Conservation (phyloP, 164 flowering plant genomes). For the Chimonanthus salicifolius region DNA sequence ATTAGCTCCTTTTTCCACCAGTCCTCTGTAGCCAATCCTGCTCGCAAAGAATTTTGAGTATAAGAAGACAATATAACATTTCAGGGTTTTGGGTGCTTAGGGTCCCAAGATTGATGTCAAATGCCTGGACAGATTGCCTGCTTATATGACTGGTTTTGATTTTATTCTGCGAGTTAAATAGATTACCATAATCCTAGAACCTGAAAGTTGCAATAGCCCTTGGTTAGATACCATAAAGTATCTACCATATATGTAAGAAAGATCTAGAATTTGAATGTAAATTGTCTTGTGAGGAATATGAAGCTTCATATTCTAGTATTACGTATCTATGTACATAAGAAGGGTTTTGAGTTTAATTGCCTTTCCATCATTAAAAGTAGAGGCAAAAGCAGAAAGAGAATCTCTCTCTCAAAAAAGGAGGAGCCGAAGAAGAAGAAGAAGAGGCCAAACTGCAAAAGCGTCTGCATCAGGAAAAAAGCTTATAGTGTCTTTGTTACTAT, state of each 20-base stretch:
- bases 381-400: background rate
- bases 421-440: too few relatives aligned
- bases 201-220: background rate
- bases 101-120: background rate
- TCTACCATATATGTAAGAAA: background rate
- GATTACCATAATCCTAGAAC: background rate
- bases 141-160: background rate
- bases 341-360: background rate
- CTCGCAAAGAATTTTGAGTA: background rate
- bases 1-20: constrained; percentile 2
- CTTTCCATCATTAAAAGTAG: background rate
- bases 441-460: too few relatives aligned
- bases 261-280: background rate
- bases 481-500: background rate
- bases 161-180: background rate
- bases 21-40: background rate
- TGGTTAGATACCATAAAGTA: constrained; percentile 5
- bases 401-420: too few relatives aligned
- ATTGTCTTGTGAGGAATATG: background rate
- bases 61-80: too few relatives aligned
- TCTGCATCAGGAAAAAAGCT: background rate
- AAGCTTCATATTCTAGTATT: background rate
- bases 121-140: background rate
- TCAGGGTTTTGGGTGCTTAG: too few relatives aligned
- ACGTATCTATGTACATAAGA: background rate